phyloP scores from a whole-genome alignment of 2,329 filamentous ascomycete species.

The Diaporthe ampelina region DNA sequence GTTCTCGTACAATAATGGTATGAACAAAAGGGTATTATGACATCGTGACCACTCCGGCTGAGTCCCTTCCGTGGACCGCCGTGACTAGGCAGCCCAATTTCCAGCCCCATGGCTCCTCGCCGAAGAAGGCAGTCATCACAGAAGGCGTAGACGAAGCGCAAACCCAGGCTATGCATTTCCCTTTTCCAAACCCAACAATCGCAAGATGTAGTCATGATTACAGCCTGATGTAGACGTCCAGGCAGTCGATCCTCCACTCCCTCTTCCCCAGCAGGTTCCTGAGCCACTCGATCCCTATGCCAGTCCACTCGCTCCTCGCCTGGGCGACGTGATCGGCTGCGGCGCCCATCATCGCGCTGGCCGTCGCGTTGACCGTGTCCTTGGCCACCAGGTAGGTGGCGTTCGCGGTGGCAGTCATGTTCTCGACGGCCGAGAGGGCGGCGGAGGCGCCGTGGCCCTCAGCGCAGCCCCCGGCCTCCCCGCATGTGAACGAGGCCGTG shows the following conservation, averaged over 20 bases:
- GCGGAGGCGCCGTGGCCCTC: constrained; percentile 45
- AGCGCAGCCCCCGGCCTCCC: constrained; percentile 8
- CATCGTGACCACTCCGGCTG: not conserved
- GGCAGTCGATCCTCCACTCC: constrained; percentile 92
- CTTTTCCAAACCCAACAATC: constrained; percentile 8
- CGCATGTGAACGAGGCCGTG: constrained; percentile 26
- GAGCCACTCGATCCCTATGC: constrained; percentile 88
- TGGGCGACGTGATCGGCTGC: constrained; percentile 73
- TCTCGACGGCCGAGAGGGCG: constrained; percentile 40
- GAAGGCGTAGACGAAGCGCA: not conserved
- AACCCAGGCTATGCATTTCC: constrained; percentile 25
- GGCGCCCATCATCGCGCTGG: constrained; percentile 75
- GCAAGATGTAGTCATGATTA: constrained; percentile 55
- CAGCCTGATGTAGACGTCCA: constrained; percentile 88
- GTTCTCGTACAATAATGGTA: not conserved
- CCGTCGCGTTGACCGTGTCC: constrained; percentile 77
- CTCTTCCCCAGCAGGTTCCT: constrained; percentile 83
- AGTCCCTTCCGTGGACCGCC: not conserved
- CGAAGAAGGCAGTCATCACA: not conserved
- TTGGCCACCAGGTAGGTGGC: constrained; percentile 57
- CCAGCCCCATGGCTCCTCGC: not conserved
- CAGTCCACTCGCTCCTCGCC: constrained; percentile 76
- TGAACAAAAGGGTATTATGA: constrained; percentile 31
- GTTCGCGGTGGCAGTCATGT: constrained; percentile 57
- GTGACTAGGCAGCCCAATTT: no score